Base-by-base conservation (phyloP, 1,284 basidiomycete genomes). In the Ceratobasidium sp. region DNA sequence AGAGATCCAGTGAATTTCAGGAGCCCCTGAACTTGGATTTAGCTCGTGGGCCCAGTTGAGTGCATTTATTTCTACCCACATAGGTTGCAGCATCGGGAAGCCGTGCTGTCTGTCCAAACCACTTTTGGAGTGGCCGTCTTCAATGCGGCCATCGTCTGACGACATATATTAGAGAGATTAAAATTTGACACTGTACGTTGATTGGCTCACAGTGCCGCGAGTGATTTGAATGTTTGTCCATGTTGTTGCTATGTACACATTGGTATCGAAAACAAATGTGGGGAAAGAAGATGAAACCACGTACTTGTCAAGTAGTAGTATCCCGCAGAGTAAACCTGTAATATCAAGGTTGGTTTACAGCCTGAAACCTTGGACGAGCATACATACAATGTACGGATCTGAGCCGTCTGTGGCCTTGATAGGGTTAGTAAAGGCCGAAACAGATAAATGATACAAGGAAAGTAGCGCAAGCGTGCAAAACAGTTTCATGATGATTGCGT, bases 211-310 rank as follows among this genome's bases (percentile, higher is more conserved):
- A 13, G 82, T 81, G 11, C 80, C 82, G 18, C 82, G 79, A n/a
- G 81, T 80, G 35, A 83, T 80, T 72, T 82, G 81, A 46, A 83
- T 80, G 62, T 83, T 81, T 8, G 76, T 78, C 82, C 82, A 83
- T 2, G 82, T 83, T 1, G 83, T 83, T 0, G 82, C 78, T 21
- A 80, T 80, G 43, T 26, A 26, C 23, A n/a, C 23, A 46, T 16
- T n/a, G 26, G 28, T 23, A 35, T 28, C 35, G 21, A n/a, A 43
- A n/a, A 23, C 9, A 28, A 14, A 5, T 14, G 41, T 44, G 6
- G 2, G 6, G 7, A 46, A 14, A 35, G 23, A 18, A 23, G 41
- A 30, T 5, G 38, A 50, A 6, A 3, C 28, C 18, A 72, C 38
- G 43, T 21, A 71, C 38, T 70, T 28, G 43, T 70, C 55, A 70